Base-by-base conservation (phyloP, 495 filamentous ascomycete species). In the Penicillium lividum region DNA sequence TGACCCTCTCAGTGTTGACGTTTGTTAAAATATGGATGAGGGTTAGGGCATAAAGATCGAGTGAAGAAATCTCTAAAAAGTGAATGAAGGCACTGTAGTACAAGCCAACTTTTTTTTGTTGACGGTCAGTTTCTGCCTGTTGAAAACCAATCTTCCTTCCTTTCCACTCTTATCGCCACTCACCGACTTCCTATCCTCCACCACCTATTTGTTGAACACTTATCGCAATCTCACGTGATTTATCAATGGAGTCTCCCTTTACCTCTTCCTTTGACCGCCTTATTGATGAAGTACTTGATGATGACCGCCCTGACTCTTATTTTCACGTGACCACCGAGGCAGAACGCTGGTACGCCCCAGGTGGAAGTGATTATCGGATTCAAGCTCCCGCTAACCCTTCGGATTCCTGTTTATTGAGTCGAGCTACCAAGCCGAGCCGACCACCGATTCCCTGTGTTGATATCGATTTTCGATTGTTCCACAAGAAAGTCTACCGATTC, bases 71-170 rank as follows among this genome's bases (percentile, higher is more conserved):
- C 13, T 4, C 10, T 13, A 9, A 36, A 36, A 9, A 11, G 33
- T 4, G 8, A 22, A 22, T 22, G 22, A 22, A 22, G 22, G 2
- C 22, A 22, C 22, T 36, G 33, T 11, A 36, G 13, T 36, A 36
- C 33, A 36, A 11, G 33, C 8, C 33, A 36, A 36, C 33, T 36
- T 45, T 45, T 45, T 45, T 45, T 27, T 45, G 43, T 45, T 45
- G n/a, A 45, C 43, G 22, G 43, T 27, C 43, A 45, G 16, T 45
- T 45, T 45, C 43, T 45, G 43, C 43, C 43, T 3, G 43, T 18
- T 11, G 22, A 36, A 36, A 36, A 36, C 33, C 33, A 4, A 11
- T 11, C 33, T 36, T 36, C 33, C 8, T 36, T 3, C 33, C 10
- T 9, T 11, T 1, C 13, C 9, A 4, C 8, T 36, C 33, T 36